A percentile compares a stretch with the other conserved stretches of the same genome.
Conservation (phyloP, 1,139 yeast species). For the Debaryomyces subglobosus region DNA sequence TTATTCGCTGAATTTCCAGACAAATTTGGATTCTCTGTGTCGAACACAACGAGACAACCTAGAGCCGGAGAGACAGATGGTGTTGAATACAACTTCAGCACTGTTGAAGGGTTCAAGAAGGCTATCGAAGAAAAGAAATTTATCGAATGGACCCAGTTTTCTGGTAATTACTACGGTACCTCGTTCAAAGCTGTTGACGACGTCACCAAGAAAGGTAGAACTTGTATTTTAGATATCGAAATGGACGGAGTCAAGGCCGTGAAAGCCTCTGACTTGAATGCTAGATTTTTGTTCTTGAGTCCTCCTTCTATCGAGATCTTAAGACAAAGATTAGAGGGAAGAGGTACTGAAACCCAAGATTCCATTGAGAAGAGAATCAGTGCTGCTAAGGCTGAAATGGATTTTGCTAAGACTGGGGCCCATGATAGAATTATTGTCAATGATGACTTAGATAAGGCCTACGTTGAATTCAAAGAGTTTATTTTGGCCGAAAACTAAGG, state of each 20-base stretch:
- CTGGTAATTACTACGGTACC: conserved; percentile 97
- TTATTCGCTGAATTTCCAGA: conserved; percentile 89
- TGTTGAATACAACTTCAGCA: conserved; percentile 82
- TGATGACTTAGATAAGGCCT: conserved; percentile 89
- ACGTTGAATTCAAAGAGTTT: conserved; percentile 74
- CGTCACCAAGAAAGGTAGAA: conserved; percentile 63
- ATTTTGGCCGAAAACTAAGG: conserved; percentile 45
- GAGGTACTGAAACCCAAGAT: conserved; percentile 95
- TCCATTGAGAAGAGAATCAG: conserved; percentile 78
- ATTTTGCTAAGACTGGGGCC: conserved; percentile 85
- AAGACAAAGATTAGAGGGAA: conserved; percentile 70
- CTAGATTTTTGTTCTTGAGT: conserved; percentile 82
- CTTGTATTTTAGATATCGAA: conserved; percentile 93
- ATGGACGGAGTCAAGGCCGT: conserved; percentile 98
- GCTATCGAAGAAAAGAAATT: conserved; percentile 75
- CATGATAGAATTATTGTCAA: conserved; percentile 89
- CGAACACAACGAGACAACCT: conserved; percentile 91
- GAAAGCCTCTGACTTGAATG: conserved; percentile 78
- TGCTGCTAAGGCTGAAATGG: conserved; percentile 89
- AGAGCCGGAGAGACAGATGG: conserved; percentile 91
- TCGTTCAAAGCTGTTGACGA: conserved; percentile 81
- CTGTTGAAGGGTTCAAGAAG: conserved; percentile 75
- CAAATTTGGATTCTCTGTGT: conserved; percentile 89
- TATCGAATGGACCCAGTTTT: conserved; percentile 97
- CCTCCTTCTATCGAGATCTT: conserved; percentile 89